Base-by-base conservation (phyloP, 225 moss, liverwort and hornwort species). In the Physcomitrellopsis africana region DNA sequence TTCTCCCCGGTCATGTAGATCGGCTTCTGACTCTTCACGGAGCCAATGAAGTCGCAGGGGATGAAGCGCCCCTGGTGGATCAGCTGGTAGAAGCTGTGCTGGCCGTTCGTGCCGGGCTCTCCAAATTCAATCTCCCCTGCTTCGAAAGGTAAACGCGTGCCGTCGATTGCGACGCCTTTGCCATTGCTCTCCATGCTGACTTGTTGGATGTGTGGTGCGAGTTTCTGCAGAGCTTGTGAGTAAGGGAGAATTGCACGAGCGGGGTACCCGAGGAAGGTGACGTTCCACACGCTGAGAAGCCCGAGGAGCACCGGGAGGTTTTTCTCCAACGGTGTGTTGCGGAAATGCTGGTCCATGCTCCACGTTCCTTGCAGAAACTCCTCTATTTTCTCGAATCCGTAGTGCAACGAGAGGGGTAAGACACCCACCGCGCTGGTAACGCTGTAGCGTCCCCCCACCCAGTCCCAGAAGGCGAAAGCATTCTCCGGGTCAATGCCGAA, bases 101-200 rank as follows among this genome's bases (percentile, higher is more conserved):
- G 97, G 3, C 97, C 97, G 73, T 99, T 99, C 8, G 97, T 99
- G 29, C 97, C 97, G 7, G 97, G 97, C 84, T 99, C 97, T 29
- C 97, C 97, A 61, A 99, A 99, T 52, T 99, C 97, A 14, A 99
- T 88, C 80, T 99, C 97, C 4, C 97, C 97, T 10, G 93, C 80
- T 32, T 81, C 82, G 55, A 83, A 99, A 0, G 90, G 77, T 5
- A 99, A 86, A 13, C 82, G 80, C 23, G 83, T 79, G 10, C 97
- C 97, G 68, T 99, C 97, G 18, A 99, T 89, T 51, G 91, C 89
- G 8, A 99, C 97, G 5, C 97, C 93, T 71, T 99, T 99, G n/a
- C 97, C 97, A 48, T 99, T 99, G 58, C 97, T 99, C 76, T 99
- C 97, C 97, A 99, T 99, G 81, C 97, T 99, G 60, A 99, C 93